Base-by-base conservation (phyloP, 306 rosid species). In the Vachellia pachyceras region DNA sequence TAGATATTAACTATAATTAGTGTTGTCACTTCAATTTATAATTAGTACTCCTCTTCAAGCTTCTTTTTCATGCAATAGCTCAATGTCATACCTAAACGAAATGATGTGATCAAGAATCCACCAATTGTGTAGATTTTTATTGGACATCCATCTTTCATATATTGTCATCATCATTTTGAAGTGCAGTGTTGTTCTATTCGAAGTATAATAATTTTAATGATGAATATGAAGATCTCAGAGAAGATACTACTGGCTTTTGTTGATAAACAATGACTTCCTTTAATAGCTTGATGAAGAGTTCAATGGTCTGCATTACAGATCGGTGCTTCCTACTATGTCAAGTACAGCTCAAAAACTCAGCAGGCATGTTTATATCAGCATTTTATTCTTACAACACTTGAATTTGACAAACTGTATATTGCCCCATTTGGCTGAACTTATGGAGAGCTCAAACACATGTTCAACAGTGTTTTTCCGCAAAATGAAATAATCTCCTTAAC, bases 271-370 rank as follows among this genome's bases (percentile, higher is more conserved):
- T 40, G 78, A 80, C 74, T 76, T 83, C 73, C 76, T 54, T 55
- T 35, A 73, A 22, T 29, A 72, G 72, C 39, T 82, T 10, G 58
- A 22, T 76, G 39, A 65, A 66, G 63, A 82, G 65, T 73, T 86
- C 69, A 45, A 73, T 68, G 20, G 42, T 33, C 80, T 14, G 50
- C 64, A 23, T 33, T 75, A 67, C 17, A 78, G 84, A 91, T 92
- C 46, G 98, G 97, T 54, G 97, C 95, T 49, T 69, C 87, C 20
- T 91, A 83, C 82, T 95, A 95, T 36, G 83, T 92, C 40, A 97
- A 95, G 81, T 92, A 97, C 89, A 95, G 97, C 86, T 95, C 98
- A 75, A 95, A 95, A 87, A 92, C 97, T 77, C 98, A 95, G 92
- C 97, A 95, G 95, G 98, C 85, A 79, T 41, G 83, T 18, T 61